Base-by-base conservation (phyloP, 345 rosid species). In the Eucalyptus tenuipes region DNA sequence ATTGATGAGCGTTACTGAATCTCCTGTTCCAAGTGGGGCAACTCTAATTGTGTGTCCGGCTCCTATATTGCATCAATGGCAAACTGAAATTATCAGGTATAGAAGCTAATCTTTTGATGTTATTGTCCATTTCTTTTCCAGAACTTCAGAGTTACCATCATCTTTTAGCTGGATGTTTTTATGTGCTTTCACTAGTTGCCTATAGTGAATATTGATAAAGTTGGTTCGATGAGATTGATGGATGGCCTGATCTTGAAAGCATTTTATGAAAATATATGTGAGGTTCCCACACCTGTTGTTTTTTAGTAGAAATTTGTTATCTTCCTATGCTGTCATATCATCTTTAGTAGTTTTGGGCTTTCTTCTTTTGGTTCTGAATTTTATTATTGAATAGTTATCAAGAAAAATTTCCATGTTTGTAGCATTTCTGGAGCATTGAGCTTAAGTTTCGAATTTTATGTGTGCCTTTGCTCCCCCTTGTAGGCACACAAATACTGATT, bases 11-110 rank as follows among this genome's bases (percentile, higher is more conserved):
- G 98, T 94, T 85, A 94, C 96, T 75, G 94, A 94, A 86, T 91
- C 98, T 91, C 98, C 99, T 85, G 92, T 96, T 89, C 89, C 96
- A 64, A 93, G 97, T 37, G 97, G 97, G 90, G 99, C 98, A 90
- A 97, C 99, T 91, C 96, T 97, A 88, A 96, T 97, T 85, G 96
- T 97, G 90, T 97, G 99, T 90, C 99, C 99, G 86, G 94, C 98
- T 89, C 96, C 99, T 89, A 97, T 96, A 94, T 93, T 97, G 93
- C 93, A 92, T 42, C 99, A 97, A 89, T 97, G 99, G 99, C 97
- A 96, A 93, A 91, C 96, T 87, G 99, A 97, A 92, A 96, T 97
- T 87, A 92, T 88, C 89, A 96, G 99, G 99, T 96, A 96, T 85
- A 42, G 85, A 49, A 59, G 68, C 90, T 61, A 49, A 85, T 50